Conservation (phyloP, 2,329 filamentous ascomycete genomes). For the Cadophora luteo-olivacea region DNA sequence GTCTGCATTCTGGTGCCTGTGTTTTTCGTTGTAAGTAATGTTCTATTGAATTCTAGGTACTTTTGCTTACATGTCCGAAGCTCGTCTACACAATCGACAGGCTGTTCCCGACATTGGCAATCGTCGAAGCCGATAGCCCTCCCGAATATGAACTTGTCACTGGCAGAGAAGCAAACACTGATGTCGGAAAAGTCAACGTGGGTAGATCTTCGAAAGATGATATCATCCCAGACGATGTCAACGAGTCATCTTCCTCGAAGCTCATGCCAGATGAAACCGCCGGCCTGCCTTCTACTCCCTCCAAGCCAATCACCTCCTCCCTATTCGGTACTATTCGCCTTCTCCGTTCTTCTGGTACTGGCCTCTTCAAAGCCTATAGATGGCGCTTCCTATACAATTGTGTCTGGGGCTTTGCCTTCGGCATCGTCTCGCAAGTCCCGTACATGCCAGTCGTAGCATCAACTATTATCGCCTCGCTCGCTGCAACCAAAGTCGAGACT, state of each 20-base stretch:
- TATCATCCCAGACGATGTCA: background rate
- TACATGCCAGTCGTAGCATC: background rate
- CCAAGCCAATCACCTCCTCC: constrained; percentile 3
- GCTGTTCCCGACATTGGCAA: constrained; percentile 2
- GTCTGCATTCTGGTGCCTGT: background rate
- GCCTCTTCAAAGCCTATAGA: constrained; percentile 4
- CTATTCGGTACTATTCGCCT: constrained; percentile 3
- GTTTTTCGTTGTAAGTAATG: background rate
- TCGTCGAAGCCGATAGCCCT: constrained; percentile 17
- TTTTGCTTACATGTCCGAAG: background rate
- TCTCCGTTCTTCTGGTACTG: background rate
- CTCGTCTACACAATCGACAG: constrained; percentile 9
- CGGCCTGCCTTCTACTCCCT: background rate
- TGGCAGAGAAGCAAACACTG: background rate
- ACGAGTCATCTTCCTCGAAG: background rate
- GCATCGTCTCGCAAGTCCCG: background rate
- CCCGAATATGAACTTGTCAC: constrained; percentile 16
- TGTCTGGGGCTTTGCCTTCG: background rate
- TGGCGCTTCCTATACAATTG: background rate
- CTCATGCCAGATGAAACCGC: constrained; percentile 13
- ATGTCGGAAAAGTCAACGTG: background rate
- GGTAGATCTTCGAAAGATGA: background rate
- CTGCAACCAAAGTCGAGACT: constrained; percentile 9
- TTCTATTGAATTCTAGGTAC: too few relatives aligned
- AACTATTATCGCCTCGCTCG: background rate